phyloP scores from a whole-genome alignment of 768 basidiomycete genomes.

The Mycena vitilis region DNA sequence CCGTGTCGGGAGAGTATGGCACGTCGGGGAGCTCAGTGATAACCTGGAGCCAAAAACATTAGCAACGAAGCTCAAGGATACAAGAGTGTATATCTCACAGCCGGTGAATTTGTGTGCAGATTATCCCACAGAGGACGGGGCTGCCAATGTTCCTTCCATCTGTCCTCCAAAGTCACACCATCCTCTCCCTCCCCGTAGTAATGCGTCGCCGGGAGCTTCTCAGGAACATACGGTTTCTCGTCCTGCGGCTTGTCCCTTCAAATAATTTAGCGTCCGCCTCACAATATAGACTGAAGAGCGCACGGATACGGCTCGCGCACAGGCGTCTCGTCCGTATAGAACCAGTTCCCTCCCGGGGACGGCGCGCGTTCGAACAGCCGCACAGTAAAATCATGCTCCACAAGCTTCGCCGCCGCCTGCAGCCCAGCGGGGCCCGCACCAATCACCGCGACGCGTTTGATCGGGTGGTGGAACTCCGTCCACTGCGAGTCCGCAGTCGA shows the following conservation, averaged over 20 bases:
- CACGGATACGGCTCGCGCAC: conserved; percentile 37
- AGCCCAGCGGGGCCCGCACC: conserved; percentile 36
- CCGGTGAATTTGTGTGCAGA: conserved; percentile 37
- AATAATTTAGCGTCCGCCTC: too few relatives aligned
- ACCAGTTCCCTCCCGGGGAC: conserved; percentile 40
- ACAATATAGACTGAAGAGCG: background rate
- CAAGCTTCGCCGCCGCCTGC: conserved; percentile 31
- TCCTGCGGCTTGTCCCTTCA: conserved; percentile 25
- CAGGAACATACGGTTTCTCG: conserved; percentile 19
- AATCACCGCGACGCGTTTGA: conserved; percentile 34
- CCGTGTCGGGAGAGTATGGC: conserved; percentile 35
- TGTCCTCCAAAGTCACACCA: conserved; percentile 29
- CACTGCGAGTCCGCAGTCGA: background rate
- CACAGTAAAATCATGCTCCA: conserved; percentile 35
- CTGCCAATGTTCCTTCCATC: conserved; percentile 38
- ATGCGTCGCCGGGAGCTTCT: conserved; percentile 23
- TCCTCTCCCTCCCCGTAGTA: conserved; percentile 34
- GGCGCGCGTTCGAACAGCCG: conserved; percentile 37
- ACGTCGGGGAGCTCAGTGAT: conserved; percentile 40
- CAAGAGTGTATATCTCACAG: background rate
- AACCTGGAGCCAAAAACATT: conserved; percentile 16
- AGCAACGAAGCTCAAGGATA: background rate
- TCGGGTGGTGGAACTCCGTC: conserved; percentile 32
- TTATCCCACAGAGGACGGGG: conserved; percentile 39
- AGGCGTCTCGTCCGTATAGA: conserved; percentile 39